Base-by-base conservation (phyloP, 345 rosid genomes). In the Moricandia moricandioides region DNA sequence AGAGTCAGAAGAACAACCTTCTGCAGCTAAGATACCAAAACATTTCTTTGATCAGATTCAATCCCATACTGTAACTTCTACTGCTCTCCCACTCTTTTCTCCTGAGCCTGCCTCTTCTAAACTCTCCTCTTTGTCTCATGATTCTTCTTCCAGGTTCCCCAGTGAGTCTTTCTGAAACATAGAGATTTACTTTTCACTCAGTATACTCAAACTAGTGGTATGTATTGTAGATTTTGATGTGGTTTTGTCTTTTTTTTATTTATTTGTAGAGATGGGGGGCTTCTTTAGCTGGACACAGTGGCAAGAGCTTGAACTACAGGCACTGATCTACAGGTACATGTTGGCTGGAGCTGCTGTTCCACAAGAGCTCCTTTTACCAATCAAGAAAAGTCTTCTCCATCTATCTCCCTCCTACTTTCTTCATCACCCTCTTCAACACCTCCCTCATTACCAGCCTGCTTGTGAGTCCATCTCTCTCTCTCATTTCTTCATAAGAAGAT, bases 261-360 rank as follows among this genome's bases (percentile, higher is more conserved):
- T 55, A 21, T 21, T 3, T 39, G 57, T 68, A 93, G 98, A 83
- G 81, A 85, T 88, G 90, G 89, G 89, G 40, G 85, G 93, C 62
- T 85, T 73, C 79, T 95, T 95, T 62, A 92, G 97, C 85, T 84
- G 80, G 88, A 77, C 82, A 57, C 99, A 92, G 76, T 83, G 93
- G 96, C 98, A 95, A 77, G 98, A 95, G 74, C 90, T 95, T 30
- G 96, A 95, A 83, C 85, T 92, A 33, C 99, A 95, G 79, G 98
- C 97, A 63, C 78, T 90, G 90, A 95, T 95, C 79, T 95, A 88
- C 67, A 88, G 97, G 47, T 92, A 90, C 83, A 92, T 95, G 96
- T 63, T 89, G 63, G 92, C 91, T 66, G 98, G 99, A 60, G 87
- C 89, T 58, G 74, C 88, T 67, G 88, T 95, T 79, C 98, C 98